Evolutionary conservation across 2,329 filamentous ascomycete species (phyloP), one percentile per base, ranked within the genome.

Genomic region (Colletotrichum sublineola): DNA sequence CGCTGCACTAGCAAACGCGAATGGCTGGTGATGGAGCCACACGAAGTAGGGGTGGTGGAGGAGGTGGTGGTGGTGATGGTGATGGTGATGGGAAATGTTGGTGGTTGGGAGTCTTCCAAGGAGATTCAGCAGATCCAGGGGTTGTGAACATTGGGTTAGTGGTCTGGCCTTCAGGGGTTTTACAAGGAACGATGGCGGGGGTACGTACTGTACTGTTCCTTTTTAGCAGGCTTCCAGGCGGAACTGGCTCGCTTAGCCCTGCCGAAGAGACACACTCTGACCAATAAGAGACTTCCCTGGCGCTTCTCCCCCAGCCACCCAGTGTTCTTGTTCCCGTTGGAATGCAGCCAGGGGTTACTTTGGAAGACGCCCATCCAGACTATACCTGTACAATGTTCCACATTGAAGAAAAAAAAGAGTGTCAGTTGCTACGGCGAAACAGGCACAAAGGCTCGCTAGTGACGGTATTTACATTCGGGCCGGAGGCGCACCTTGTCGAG

Each of bases 81-180:
- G 56, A 33, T 74, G 61, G 63, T 60, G 71, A 71, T 68, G 72
- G 50, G 29, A 70, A 74, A 73, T 55, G 60, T 40, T 75, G 74
- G 73, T 75, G 74, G 74, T 74, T 75, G 74, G 74, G 74, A 67
- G 6, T 50, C 20, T 71, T 62, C 2, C 18, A 46, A n/a, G 61
- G 55, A n/a, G 67, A 31, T 57, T 63, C 44, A 40, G 55, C 38
- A 15, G 61, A 66, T 29, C 38, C 56, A 63, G 68, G 67, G 63
- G 63, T 62, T 42, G 57, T 31, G 29, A 11, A 20, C 31, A 42
- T 33, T 42, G 14, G 33, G 33, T 36, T 8, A 36, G 8, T 38
- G 56, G 12, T 31, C 24, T n/a, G 40, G 40, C 8, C 53, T 50
- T 24, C 24, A 7, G 15, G 55, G n/a, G 55, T 24, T 24, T 24